Evolutionary conservation across 2,329 filamentous ascomycete species (phyloP).

Genomic region (Canariomyces notabilis): DNA sequence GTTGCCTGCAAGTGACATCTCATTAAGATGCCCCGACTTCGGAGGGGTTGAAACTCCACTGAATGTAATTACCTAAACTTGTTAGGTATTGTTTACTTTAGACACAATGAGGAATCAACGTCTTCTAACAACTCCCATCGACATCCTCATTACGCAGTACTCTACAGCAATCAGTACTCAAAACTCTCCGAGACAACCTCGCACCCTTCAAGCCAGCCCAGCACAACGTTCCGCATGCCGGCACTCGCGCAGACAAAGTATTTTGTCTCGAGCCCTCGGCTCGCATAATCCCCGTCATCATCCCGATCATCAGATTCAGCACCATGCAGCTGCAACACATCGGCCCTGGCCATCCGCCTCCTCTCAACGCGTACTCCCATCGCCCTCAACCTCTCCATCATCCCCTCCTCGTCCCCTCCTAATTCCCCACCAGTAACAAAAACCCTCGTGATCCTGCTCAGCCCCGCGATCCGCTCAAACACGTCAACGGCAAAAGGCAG

Average conservation of each 20-base stretch:
- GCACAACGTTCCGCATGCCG: conserved; percentile 36
- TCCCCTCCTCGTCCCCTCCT: conserved; percentile 31
- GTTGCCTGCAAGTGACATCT: too few species aligned
- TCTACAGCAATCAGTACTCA: conserved; percentile 41
- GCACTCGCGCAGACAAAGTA: conserved; percentile 49
- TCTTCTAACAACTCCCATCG: too few species aligned
- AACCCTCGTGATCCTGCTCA: conserved; percentile 51
- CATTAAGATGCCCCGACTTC: too few species aligned
- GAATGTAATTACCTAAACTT: too few species aligned
- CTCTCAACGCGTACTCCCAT: conserved; percentile 32
- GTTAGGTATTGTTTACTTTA: too few species aligned
- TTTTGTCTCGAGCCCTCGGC: conserved; percentile 37
- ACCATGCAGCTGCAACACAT: too few species aligned
- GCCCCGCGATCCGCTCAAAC: conserved; percentile 45
- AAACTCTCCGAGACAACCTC: conserved; percentile 57
- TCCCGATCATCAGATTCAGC: too few species aligned
- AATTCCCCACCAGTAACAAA: conserved; percentile 56
- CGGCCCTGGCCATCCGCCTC: conserved; percentile 37
- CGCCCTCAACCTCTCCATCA: conserved; percentile 32
- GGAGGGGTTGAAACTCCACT: too few species aligned
- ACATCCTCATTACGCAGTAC: too few species aligned
- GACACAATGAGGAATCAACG: too few species aligned
- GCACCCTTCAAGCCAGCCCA: conserved; percentile 51
- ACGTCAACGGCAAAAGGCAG: conserved; percentile 56
- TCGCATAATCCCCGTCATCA: too few species aligned